Conservation (phyloP, 495 filamentous ascomycete genomes). For the Penicillium daleae region DNA sequence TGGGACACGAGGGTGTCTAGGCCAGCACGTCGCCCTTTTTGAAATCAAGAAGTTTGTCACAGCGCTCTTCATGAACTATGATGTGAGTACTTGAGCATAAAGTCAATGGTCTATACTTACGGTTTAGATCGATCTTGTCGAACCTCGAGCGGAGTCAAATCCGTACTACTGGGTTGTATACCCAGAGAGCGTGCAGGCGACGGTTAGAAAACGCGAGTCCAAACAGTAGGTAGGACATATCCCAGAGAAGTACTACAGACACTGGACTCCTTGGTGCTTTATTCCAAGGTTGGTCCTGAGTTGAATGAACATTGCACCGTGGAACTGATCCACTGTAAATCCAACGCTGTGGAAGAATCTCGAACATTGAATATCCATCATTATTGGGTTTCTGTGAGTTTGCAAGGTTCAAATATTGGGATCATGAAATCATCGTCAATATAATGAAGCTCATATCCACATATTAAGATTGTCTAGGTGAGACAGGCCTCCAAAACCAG, state of each 20-base stretch:
- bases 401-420: too few species aligned
- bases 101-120: not conserved
- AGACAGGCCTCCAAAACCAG: too few species aligned
- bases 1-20: constrained; percentile 29
- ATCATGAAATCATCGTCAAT: too few species aligned
- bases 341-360: not conserved
- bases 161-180: constrained; percentile 14
- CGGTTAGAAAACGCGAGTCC: constrained; percentile 3
- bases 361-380: not conserved
- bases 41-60: constrained; percentile 34
- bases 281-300: not conserved
- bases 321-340: not conserved
- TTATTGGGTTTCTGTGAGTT: too few species aligned
- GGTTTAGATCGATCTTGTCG: constrained; percentile 3
- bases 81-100: constrained; percentile 7
- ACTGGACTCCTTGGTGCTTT: not conserved
- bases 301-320: not conserved
- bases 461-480: too few species aligned
- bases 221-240: not conserved
- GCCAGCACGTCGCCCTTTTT: constrained; percentile 28
- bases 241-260: not conserved
- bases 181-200: constrained; percentile 14
- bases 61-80: constrained; percentile 12
- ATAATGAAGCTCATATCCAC: too few species aligned
- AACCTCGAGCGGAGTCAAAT: constrained; percentile 5